Evolutionary conservation across 1,284 basidiomycete species (phyloP), one percentile per base, ranked within the genome.

Genomic region (Rhizoctonia solani): DNA sequence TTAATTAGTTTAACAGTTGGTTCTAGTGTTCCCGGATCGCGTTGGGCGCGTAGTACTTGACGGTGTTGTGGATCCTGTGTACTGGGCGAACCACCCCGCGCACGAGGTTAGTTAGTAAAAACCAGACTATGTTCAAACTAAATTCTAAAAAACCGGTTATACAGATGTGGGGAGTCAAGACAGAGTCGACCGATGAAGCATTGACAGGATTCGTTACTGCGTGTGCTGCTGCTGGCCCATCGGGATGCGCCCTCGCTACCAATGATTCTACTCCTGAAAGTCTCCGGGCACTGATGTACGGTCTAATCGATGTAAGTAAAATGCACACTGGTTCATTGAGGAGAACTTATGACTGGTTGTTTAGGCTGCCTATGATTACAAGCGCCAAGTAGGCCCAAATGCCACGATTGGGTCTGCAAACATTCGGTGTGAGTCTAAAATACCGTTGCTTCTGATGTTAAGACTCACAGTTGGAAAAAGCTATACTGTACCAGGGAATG

Each of bases 21-120:
- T 39, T 8, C 8, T 39, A 68, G 54, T 59, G 54, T 68, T 68
- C 53, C 55, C 55, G 14, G 41, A 68, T 11, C 66, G 66, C 2
- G 66, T 68, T 21, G 66, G 66, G 4, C 46, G 52, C 9, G 66
- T 68, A 4, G 41, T 68, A 1, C 25, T 68, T 27, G 66, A 68
- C 39, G 66, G 66, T 13, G 56, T 68, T 13, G 21, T 68, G 19
- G 42, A 61, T 44, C 55, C 67, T 16, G 21, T 11, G 2, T 53
- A 41, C 19, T 68, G 47, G 46, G 52, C 67, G 21, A 50, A 61
- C 27, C 34, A 14, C 6, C 46, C 66, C 21, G 30, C 46, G 13
- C 23, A 39, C 13, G 47, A 61, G 58, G 58, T 50, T 21, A 25
- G 21, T 23, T 32, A 23, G 11, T n/a, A 6, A 11, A 29, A 4